These are phyloP conservation scores for Arachis stenosperma DNA, from an alignment of 306 rosid species.

Conservation along the genomic window DNA sequence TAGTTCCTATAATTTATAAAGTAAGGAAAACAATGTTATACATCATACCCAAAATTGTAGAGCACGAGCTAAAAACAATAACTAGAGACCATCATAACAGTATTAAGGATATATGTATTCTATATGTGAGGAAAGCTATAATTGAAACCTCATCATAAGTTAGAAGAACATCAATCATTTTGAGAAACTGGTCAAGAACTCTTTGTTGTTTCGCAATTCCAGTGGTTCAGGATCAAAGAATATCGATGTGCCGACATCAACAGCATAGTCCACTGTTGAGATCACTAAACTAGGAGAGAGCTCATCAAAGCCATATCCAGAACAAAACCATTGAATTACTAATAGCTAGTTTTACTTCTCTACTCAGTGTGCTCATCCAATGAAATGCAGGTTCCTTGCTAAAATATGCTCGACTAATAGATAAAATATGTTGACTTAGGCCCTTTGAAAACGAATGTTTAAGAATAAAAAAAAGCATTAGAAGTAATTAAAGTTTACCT, in stretches of 20 bases:
- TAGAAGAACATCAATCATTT: constrained; percentile 83
- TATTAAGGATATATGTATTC: constrained; percentile 20
- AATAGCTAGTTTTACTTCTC: constrained; percentile 65
- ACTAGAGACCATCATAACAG: constrained; percentile 27
- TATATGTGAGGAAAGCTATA: constrained; percentile 31
- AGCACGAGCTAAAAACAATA: constrained; percentile 31
- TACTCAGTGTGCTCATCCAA: constrained; percentile 72
- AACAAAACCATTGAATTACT: constrained; percentile 76
- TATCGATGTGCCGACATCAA: constrained; percentile 83
- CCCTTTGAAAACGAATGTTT: constrained; percentile 19
- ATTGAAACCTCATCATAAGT: constrained; percentile 86
- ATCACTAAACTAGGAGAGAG: constrained; percentile 68
- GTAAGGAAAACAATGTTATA: constrained; percentile 1
- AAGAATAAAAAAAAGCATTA: constrained; percentile 19
- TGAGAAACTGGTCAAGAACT: constrained; percentile 69
- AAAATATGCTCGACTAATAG: constrained; percentile 90
- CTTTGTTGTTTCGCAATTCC: constrained; percentile 76
- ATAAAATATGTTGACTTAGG: constrained; percentile 39
- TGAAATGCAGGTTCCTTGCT: constrained; percentile 77
- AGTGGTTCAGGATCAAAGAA: constrained; percentile 91
- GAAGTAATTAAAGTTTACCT: constrained; percentile 57
- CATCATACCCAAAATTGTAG: constrained; percentile 19
- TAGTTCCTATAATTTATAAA: not conserved
- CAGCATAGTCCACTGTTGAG: constrained; percentile 72
- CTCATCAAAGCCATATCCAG: constrained; percentile 95